Evolutionary conservation across 257 asterid genomes (phyloP), one percentile per base, ranked within the genome.

Genomic region (Jacaranda copaia): DNA sequence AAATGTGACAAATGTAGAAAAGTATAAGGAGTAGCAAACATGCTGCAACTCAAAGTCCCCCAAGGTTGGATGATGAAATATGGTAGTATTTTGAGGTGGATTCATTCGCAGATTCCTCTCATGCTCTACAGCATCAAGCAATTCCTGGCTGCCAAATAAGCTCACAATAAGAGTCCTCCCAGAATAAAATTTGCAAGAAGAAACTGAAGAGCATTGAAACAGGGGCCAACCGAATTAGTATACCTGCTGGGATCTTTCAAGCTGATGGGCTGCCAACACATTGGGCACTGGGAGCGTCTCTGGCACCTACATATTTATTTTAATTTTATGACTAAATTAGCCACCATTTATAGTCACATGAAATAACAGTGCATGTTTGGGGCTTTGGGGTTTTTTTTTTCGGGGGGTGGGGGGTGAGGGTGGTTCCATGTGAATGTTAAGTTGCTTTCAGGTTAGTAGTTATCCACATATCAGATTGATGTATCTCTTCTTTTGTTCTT

Each of bases 31-130:
- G 11, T 25, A n/a, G 88, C 92, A 19, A 78, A 96, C 99, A 84
- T 96, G 97, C 75, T 96, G 98, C 73, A 96, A 81, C 87, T 93
- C 98, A 62, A 96, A 93, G 85, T 96, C 97, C 39, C 97, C 98
- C 56, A 96, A 85, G 43, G 98, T 88, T 53, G 99, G 99, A 82
- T 96, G 99, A 84, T 92, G 98, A 80, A 93, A 93, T 61, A 93
- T 91, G 49, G 97, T 81, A 1, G 97, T 81, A 79, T 84, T 96
- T 86, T 98, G 85, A 15, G 96, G 93, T 36, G 97, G 98, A 80
- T 90, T 96, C 93, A 87, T 90, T 73, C 92, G 83, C n/a, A 91
- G 60, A 60, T 88, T 88, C 82, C 93, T 87, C 85, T 96, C 99
- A 57, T 88, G 93, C 92, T 91, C 98, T 76, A 96, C 91, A 12